Base-by-base conservation (phyloP, 768 basidiomycete genomes). In the Naganishia randhawae region DNA sequence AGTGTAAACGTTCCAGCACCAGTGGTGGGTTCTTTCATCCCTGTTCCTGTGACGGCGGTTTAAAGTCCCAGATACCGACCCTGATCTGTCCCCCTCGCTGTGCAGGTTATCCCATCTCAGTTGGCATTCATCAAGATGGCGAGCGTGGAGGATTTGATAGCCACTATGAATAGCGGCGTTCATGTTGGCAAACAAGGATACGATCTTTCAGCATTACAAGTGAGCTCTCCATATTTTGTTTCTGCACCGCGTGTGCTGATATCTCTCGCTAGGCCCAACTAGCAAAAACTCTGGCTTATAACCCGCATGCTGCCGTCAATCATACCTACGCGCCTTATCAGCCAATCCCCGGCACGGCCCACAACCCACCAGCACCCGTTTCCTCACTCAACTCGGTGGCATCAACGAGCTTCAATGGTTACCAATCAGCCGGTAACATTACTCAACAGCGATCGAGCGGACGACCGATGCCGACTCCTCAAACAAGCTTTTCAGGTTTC, bases 101-200 rank as follows among this genome's bases (percentile, higher is more conserved):
- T n/a, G n/a, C n/a, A n/a, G n/a, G n/a, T n/a, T n/a, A 48, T 22
- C 45, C 37, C 37, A 22, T 10, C 17, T 22, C 55, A 41, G 33
- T 16, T 22, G 22, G 41, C 19, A 48, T 50, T 45, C 31, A 33
- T 45, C 45, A 31, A 50, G 11, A 64, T 64, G 63, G 63, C 63
- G 45, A 50, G 45, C 37, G 64, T 65, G 1, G 64, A 65, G 41
- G 64, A 65, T 41, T 33, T 65, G 37, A 65, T 65, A 13, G 64
- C 64, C 3, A 52, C 50, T 11, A 65, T 65, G 50, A 52, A 51
- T 27, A 51, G 50, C 45, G 64, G 64, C 22, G 51, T 65, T n/a
- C 51, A 65, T 31, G 64, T 65, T 32, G 51, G 64, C 32, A 29
- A 25, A 31, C 45, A 65, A 35, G 64, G 64, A 29, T 65, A 65